phyloP scores from a whole-genome alignment of 2,329 filamentous ascomycete genomes.

The Cladosporium sp. region DNA sequence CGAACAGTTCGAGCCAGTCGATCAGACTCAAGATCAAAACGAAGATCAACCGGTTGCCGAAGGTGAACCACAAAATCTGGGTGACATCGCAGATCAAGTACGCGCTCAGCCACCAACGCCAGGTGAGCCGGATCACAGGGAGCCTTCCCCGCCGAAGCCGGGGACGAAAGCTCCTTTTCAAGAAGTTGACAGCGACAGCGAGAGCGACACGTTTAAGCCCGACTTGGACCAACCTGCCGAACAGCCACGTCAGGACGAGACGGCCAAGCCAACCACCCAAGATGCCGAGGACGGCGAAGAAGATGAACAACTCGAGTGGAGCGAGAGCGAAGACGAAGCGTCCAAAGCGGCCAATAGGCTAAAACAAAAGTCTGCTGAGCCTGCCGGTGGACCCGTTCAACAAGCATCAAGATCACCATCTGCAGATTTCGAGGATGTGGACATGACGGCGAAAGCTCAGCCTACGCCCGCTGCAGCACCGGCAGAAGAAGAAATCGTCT shows the following conservation, averaged over 20 bases:
- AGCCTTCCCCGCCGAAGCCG: conserved; percentile 2
- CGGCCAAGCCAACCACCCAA: not conserved
- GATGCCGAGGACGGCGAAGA: not conserved
- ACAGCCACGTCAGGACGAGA: not conserved
- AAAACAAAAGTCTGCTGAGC: conserved; percentile 7
- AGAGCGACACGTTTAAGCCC: conserved; percentile 12
- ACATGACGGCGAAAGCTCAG: conserved; percentile 20
- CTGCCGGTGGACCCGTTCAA: not conserved
- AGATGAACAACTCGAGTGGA: conserved; percentile 43
- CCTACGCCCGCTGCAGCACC: not conserved
- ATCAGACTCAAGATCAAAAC: conserved; percentile 15
- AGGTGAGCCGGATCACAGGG: conserved; percentile 13
- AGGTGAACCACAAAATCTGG: conserved; percentile 24
- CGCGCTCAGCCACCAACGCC: conserved; percentile 36
- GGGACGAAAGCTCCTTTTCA: conserved; percentile 12
- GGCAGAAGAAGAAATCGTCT: not conserved
- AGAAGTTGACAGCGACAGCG: conserved; percentile 14
- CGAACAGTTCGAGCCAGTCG: conserved; percentile 17
- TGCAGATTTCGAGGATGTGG: conserved; percentile 48
- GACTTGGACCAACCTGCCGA: not conserved
- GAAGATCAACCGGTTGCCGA: conserved; percentile 7
- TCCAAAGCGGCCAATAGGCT: conserved; percentile 1
- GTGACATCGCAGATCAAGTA: conserved; percentile 39
- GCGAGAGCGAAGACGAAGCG: conserved; percentile 44
- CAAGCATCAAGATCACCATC: conserved; percentile 35